phyloP scores from a whole-genome alignment of 345 rosid genomes.

The Moringa oleifera region DNA sequence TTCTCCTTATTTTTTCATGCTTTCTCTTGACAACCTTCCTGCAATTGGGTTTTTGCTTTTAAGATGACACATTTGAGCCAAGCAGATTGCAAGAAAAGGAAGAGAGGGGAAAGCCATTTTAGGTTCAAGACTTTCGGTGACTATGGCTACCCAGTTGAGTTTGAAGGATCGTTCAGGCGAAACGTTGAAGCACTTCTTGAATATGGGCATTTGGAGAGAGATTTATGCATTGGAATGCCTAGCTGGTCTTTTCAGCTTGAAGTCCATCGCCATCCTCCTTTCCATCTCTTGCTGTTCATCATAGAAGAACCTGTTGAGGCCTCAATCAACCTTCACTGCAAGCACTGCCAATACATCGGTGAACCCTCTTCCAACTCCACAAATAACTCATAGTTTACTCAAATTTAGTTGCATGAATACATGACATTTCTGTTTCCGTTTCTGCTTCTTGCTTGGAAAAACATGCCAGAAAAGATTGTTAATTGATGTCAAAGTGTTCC shows the following conservation, averaged over 20 bases:
- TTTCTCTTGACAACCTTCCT: not conserved
- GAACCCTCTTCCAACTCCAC: conserved; percentile 32
- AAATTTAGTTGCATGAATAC: too few relatives aligned
- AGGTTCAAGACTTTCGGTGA: conserved; percentile 74
- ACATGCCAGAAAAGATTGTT: too few relatives aligned
- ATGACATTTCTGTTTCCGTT: too few relatives aligned
- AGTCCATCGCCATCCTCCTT: conserved; percentile 68
- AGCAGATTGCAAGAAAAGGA: conserved; percentile 49
- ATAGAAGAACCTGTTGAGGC: conserved; percentile 69
- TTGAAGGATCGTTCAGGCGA: conserved; percentile 51
- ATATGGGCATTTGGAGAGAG: conserved; percentile 49
- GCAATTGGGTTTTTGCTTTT: not conserved
- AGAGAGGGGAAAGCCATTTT: conserved; percentile 65
- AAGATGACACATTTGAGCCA: conserved; percentile 24
- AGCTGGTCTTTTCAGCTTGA: conserved; percentile 94
- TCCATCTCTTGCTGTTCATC: conserved; percentile 58
- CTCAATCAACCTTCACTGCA: conserved; percentile 51
- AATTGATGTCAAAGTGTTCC: too few relatives aligned
- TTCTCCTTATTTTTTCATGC: too few relatives aligned
- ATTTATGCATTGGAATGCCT: conserved; percentile 29
- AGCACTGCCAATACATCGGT: conserved; percentile 82
- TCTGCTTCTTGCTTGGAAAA: too few relatives aligned
- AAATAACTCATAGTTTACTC: too few relatives aligned
- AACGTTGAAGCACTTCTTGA: conserved; percentile 61
- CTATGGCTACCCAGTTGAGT: conserved; percentile 62